Percentiles rank a stretch among this genome's conserved stretches.
Evolutionary conservation across 768 basidiomycete species (phyloP).

Genomic region (Suillus hirtellus): DNA sequence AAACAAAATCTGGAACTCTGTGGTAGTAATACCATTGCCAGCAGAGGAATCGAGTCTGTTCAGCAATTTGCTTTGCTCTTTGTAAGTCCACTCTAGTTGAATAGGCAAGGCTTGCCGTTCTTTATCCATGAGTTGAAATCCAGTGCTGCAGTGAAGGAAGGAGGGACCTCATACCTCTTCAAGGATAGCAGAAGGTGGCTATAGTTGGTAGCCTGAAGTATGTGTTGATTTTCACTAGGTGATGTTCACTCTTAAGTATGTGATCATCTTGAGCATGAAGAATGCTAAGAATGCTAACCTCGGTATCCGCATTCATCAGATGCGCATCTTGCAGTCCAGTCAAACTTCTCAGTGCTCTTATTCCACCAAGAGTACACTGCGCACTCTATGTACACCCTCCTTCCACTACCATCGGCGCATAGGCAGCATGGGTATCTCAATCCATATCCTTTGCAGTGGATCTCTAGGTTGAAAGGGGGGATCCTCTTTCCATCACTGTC

Average conservation of each 20-base stretch:
- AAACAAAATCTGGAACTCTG: no score
- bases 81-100: no score
- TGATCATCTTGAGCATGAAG: neutral
- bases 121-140: no score
- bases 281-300: neutral
- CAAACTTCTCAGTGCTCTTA: neutral
- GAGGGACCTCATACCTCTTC: no score
- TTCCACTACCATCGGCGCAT: neutral
- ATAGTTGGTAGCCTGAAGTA: neutral
- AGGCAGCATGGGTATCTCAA: neutral
- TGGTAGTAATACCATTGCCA: no score
- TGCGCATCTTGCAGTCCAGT: neutral
- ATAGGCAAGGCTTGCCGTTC: no score
- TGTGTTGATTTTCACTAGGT: neutral
- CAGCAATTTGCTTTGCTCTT: no score
- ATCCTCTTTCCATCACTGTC: neutral
- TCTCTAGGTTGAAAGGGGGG: neutral
- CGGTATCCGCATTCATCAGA: neutral
- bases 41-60: no score
- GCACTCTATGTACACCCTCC: neutral
- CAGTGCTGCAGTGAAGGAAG: neutral
- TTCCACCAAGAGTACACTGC: neutral
- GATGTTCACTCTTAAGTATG: neutral
- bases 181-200: neutral
- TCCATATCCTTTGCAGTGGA: neutral